phyloP scores from a whole-genome alignment of 2,329 filamentous ascomycete species.

The Didymella pomorum region DNA sequence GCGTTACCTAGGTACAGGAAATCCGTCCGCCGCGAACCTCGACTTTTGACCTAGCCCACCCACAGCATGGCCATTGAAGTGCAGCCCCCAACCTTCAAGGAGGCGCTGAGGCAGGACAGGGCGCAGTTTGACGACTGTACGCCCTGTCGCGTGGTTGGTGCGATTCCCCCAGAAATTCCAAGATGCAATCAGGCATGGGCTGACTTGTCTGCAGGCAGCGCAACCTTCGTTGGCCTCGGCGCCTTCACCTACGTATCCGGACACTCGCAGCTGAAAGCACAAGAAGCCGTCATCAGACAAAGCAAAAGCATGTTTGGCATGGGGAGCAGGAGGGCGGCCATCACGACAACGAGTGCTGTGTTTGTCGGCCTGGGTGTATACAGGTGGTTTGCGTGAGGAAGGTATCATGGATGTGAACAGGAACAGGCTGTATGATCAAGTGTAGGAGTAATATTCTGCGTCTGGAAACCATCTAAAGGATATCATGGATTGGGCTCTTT shows the following conservation, averaged over 20 bases:
- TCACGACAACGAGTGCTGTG: conserved; percentile 51
- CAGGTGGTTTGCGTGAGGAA: conserved; percentile 47
- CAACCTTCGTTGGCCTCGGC: conserved; percentile 57
- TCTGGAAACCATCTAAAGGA: background rate
- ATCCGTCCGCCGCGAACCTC: conserved; percentile 2
- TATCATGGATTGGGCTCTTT: too few relatives aligned
- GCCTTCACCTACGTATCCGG: conserved; percentile 57
- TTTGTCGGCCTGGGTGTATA: conserved; percentile 57
- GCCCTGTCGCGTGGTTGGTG: conserved; percentile 75
- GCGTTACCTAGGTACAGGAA: too few relatives aligned
- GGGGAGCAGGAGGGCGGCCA: conserved; percentile 49
- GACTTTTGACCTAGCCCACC: conserved; percentile 3
- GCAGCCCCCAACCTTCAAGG: conserved; percentile 37
- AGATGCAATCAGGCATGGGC: background rate
- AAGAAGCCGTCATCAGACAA: conserved; percentile 52
- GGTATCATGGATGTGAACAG: background rate
- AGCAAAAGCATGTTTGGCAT: conserved; percentile 55
- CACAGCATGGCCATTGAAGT: conserved; percentile 27
- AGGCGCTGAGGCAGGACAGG: conserved; percentile 43
- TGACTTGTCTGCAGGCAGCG: conserved; percentile 48
- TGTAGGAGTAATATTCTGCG: background rate
- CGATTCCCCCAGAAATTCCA: background rate
- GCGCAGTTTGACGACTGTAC: conserved; percentile 68
- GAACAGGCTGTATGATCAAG: background rate
- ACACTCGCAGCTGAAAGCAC: conserved; percentile 53